Percentiles rank a stretch among this genome's conserved stretches.
Conservation (phyloP, 257 asterid genomes). For the Gardenia jasminoides region DNA sequence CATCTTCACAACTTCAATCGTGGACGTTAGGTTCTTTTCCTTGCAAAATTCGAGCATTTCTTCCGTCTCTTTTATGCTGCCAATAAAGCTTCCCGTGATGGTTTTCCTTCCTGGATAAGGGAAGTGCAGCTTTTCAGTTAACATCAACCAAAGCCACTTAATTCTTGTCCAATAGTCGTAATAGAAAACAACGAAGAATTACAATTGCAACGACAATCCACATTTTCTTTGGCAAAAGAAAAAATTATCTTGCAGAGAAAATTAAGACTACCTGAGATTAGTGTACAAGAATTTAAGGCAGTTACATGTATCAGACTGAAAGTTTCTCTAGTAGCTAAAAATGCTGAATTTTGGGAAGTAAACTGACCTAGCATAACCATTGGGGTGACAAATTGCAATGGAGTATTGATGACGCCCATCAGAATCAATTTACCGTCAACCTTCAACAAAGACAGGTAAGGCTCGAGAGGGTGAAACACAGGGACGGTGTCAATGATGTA, state of each 20-base stretch:
- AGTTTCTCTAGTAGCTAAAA: no score
- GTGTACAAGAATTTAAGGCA: no score
- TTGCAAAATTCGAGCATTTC: slow-evolving; percentile 92
- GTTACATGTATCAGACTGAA: no score
- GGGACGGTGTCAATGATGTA: slow-evolving; percentile 89
- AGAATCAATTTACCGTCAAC: slow-evolving; percentile 83
- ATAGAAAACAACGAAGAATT: no score
- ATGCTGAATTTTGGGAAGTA: background rate
- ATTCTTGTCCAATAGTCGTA: no score
- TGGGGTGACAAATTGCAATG: slow-evolving; percentile 75
- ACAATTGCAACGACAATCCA: no score
- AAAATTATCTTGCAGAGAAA: no score
- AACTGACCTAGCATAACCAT: slow-evolving; percentile 90
- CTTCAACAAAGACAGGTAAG: slow-evolving; percentile 70
- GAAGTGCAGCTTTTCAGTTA: background rate
- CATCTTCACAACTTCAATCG: slow-evolving; percentile 82
- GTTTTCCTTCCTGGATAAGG: slow-evolving; percentile 62
- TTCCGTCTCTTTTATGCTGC: slow-evolving; percentile 84
- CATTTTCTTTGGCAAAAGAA: no score
- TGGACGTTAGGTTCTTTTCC: slow-evolving; percentile 63
- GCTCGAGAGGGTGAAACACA: slow-evolving; percentile 77
- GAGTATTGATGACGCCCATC: slow-evolving; percentile 88
- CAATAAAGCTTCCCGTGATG: slow-evolving; percentile 85
- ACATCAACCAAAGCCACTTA: no score
- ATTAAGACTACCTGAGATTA: no score